phyloP scores from a whole-genome alignment of 2,329 filamentous ascomycete genomes.

The Sporothrix variecibatus region DNA sequence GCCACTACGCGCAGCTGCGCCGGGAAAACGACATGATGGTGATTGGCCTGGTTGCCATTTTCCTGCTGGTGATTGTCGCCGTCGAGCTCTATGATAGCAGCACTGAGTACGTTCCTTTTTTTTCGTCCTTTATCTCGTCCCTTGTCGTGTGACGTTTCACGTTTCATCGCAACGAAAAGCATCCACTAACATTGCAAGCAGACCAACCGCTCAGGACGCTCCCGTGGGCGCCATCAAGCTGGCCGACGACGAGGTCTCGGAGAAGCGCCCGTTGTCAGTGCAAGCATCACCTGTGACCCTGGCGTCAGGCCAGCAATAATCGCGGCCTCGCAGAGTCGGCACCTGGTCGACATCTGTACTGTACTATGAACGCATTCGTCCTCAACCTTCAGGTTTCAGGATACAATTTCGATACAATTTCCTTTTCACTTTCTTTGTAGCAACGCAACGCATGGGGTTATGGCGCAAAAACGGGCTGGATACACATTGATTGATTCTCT shows the following conservation, averaged over 20 bases:
- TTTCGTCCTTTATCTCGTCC: background rate
- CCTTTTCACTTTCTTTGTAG: conserved; percentile 4
- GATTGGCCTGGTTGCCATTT: conserved; percentile 37
- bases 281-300: conserved; percentile 25
- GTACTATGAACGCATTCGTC: conserved; percentile 1
- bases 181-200: conserved; percentile 8
- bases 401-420: background rate
- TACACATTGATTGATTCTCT: conserved; percentile 14
- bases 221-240: conserved; percentile 33
- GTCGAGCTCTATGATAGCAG: conserved; percentile 36
- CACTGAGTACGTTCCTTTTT: conserved; percentile 31
- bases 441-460: conserved; percentile 26
- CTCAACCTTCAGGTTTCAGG: background rate
- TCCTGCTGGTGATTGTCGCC: conserved; percentile 37
- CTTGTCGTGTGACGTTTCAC: conserved; percentile 5
- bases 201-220: conserved; percentile 24
- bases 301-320: conserved; percentile 1
- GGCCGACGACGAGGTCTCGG: conserved; percentile 13
- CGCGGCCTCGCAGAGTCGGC: background rate
- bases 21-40: conserved; percentile 37
- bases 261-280: conserved; percentile 27
- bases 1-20: conserved; percentile 30
- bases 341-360: background rate
- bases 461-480: conserved; percentile 9
- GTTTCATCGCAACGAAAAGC: background rate